Conservation (phyloP, 129 eudicot genomes). For the Solidago caesia region DNA sequence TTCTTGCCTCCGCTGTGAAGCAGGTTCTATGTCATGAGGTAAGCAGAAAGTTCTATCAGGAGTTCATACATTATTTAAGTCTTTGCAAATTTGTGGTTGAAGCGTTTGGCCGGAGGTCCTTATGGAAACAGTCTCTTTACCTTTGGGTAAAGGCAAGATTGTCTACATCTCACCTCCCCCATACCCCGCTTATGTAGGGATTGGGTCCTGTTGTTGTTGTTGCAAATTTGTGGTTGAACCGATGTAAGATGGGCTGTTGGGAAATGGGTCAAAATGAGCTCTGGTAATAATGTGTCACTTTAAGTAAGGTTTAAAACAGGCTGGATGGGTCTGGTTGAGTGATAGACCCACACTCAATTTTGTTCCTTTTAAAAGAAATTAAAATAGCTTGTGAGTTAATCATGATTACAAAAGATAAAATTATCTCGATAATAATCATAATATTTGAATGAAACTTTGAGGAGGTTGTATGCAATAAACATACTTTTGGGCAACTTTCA, state of each 20-base stretch:
- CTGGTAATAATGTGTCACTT: neutral
- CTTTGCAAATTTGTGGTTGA: no score
- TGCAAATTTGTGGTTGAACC: no score
- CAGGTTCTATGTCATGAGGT: slow-evolving; percentile 88
- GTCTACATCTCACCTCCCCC: no score
- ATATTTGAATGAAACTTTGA: neutral
- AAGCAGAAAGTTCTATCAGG: slow-evolving; percentile 22
- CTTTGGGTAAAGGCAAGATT: no score
- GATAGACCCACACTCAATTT: no score
- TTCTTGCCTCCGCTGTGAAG: slow-evolving; percentile 78
- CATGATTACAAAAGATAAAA: neutral
- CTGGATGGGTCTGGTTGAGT: neutral
- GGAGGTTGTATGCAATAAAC: neutral
- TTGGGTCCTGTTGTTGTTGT: no score
- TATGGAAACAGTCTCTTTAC: no score
- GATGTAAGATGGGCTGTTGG: neutral
- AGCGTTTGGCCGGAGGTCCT: no score
- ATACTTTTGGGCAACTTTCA: neutral
- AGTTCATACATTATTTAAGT: neutral
- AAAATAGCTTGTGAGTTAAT: no score
- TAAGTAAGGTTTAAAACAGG: neutral
- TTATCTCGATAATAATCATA: neutral
- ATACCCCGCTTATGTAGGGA: no score
- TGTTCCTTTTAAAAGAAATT: no score
- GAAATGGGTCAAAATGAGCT: neutral